Evolutionary conservation across 495 filamentous ascomycete species (phyloP).

Genomic region (Chaetomidium leptoderma): DNA sequence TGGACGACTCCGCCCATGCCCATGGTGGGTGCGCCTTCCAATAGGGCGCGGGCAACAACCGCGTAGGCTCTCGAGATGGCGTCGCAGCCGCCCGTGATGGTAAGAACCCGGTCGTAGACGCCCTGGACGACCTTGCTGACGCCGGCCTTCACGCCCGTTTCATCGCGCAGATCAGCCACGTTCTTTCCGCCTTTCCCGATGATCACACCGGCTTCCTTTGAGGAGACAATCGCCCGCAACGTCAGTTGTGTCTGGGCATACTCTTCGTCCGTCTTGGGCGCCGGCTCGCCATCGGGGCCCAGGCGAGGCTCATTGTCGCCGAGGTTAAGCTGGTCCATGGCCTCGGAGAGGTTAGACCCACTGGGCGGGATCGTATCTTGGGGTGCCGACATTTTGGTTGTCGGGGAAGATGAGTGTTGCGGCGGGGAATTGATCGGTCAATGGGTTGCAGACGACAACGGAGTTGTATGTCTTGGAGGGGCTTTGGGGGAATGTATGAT

Average conservation of each 20-base stretch:
- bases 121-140: conserved; percentile 98
- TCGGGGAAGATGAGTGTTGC: conserved; percentile 12
- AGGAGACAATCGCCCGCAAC: conserved; percentile 93
- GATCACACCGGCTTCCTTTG: conserved; percentile 96
- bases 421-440: neutral
- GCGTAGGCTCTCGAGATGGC: conserved; percentile 87
- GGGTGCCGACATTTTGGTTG: conserved; percentile 43
- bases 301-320: conserved; percentile 52
- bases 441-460: neutral
- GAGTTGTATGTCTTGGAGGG: neutral
- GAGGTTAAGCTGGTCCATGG: conserved; percentile 46
- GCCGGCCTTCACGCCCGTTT: conserved; percentile 94
- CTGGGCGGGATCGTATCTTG: conserved; percentile 43
- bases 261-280: conserved; percentile 88
- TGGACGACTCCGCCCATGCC: conserved; percentile 87
- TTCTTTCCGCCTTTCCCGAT: conserved; percentile 99
- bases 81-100: conserved; percentile 82
- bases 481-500: neutral
- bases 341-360: conserved; percentile 48
- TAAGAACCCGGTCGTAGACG: conserved; percentile 93
- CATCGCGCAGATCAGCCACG: conserved; percentile 91
- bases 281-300: conserved; percentile 63
- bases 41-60: conserved; percentile 82
- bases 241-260: conserved; percentile 89
- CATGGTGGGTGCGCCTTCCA: conserved; percentile 90